These are phyloP conservation scores for Aureobasidium sp. DNA, from an alignment of 2,329 filamentous ascomycete genomes.

Conservation along the genomic window DNA sequence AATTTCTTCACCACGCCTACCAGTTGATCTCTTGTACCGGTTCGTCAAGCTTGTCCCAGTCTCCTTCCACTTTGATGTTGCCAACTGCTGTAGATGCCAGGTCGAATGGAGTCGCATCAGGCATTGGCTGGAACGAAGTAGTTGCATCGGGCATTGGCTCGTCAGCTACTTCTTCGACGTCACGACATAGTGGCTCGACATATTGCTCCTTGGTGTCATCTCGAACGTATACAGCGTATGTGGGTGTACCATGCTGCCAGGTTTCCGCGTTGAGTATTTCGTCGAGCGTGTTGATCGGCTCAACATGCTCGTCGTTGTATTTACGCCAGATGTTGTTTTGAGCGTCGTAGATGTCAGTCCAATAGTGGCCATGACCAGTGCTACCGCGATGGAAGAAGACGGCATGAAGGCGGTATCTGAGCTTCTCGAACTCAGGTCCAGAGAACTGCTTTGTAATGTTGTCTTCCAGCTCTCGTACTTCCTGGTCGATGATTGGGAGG, in stretches of 20 bases:
- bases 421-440: constrained; percentile 52
- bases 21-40: background rate
- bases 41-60: background rate
- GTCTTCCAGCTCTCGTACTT: constrained; percentile 40
- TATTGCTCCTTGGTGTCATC: constrained; percentile 54
- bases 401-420: constrained; percentile 77
- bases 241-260: constrained; percentile 61
- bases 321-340: constrained; percentile 73
- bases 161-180: background rate
- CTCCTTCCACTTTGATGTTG: background rate
- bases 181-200: constrained; percentile 38
- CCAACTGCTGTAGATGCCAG: too few species aligned
- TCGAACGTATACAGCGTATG: constrained; percentile 75
- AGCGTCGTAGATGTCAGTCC: constrained; percentile 94
- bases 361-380: constrained; percentile 69
- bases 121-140: background rate
- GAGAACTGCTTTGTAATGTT: constrained; percentile 53
- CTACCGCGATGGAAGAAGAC: constrained; percentile 84
- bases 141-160: constrained; percentile 6
- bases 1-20: background rate
- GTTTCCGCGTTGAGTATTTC: constrained; percentile 62
- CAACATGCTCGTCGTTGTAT: constrained; percentile 85
- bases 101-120: background rate
- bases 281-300: constrained; percentile 52
- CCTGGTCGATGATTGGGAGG: constrained; percentile 30